Evolutionary conservation across 495 filamentous ascomycete species (phyloP).

Genomic region (Hypoxylon crocopeplum): DNA sequence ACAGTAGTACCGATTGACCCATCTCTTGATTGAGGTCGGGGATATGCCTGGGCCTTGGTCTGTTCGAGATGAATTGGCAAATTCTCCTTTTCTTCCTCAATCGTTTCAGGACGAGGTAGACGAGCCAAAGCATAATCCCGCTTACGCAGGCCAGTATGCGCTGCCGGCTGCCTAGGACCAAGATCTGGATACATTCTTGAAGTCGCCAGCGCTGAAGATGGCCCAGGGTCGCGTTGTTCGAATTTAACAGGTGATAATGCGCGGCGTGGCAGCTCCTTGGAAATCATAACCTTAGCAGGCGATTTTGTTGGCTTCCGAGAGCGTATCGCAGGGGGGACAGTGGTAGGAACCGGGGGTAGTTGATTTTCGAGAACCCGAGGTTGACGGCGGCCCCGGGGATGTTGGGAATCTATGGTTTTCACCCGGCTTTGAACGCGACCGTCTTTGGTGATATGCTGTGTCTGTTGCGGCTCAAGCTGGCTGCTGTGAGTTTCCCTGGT

Average conservation of each 20-base stretch:
- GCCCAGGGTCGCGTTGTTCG: conserved; percentile 11
- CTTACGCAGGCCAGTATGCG: conserved; percentile 25
- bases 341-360: background rate
- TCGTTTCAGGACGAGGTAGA: conserved; percentile 35
- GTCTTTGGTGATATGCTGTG: conserved; percentile 3
- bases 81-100: conserved; percentile 43
- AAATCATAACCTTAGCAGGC: conserved; percentile 5
- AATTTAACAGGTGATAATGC: background rate
- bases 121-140: conserved; percentile 26
- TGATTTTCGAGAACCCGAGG: background rate
- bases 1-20: background rate
- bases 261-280: conserved; percentile 9
- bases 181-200: background rate
- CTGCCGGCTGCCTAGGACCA: conserved; percentile 3
- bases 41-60: conserved; percentile 5
- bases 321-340: background rate
- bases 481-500: background rate
- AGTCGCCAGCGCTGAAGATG: background rate
- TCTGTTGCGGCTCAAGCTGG: background rate
- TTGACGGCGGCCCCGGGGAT: background rate
- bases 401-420: conserved; percentile 3
- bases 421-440: background rate
- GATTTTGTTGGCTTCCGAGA: background rate
- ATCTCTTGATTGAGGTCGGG: background rate
- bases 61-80: conserved; percentile 9